phyloP scores from a whole-genome alignment of 2,329 filamentous ascomycete genomes.

The Westerdykella aurantiaca region DNA sequence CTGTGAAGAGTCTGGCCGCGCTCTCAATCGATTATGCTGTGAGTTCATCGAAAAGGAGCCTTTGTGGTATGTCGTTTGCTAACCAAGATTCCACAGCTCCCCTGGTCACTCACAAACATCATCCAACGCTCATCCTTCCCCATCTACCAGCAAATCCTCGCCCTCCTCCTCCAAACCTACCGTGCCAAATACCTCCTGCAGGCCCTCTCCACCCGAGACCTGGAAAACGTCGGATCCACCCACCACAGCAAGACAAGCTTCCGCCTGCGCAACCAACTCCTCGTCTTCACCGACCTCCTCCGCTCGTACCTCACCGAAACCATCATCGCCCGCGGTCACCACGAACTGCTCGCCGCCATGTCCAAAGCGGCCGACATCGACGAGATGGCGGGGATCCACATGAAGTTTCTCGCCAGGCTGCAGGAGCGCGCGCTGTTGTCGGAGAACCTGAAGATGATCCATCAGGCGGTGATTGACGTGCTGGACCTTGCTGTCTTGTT shows the following conservation, averaged over 20 bases:
- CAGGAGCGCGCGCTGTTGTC: slow-evolving; percentile 66
- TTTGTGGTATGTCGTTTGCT: background rate
- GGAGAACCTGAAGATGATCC: slow-evolving; percentile 62
- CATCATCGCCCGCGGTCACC: slow-evolving; percentile 58
- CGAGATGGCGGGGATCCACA: slow-evolving; percentile 68
- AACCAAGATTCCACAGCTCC: slow-evolving; percentile 23
- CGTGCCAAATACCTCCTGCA: slow-evolving; percentile 64
- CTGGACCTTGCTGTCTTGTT: slow-evolving; percentile 70
- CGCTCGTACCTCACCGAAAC: slow-evolving; percentile 71
- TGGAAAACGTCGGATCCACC: background rate
- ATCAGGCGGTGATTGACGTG: slow-evolving; percentile 65
- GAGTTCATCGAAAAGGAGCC: slow-evolving; percentile 19
- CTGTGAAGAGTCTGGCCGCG: slow-evolving; percentile 57
- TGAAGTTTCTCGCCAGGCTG: slow-evolving; percentile 56
- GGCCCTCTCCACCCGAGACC: slow-evolving; percentile 15
- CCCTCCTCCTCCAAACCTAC: slow-evolving; percentile 70
- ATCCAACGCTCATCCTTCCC: slow-evolving; percentile 59
- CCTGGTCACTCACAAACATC: slow-evolving; percentile 64
- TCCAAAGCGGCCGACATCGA: slow-evolving; percentile 66
- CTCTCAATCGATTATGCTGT: slow-evolving; percentile 66
- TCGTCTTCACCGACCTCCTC: slow-evolving; percentile 72
- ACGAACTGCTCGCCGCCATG: slow-evolving; percentile 54
- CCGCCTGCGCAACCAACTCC: slow-evolving; percentile 59
- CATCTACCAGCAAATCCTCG: slow-evolving; percentile 67
- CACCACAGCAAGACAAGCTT: slow-evolving; percentile 32